Evolutionary conservation across 257 asterid genomes (phyloP), one percentile per base, ranked within the genome.

Genomic region (Capsicum baccatum): DNA sequence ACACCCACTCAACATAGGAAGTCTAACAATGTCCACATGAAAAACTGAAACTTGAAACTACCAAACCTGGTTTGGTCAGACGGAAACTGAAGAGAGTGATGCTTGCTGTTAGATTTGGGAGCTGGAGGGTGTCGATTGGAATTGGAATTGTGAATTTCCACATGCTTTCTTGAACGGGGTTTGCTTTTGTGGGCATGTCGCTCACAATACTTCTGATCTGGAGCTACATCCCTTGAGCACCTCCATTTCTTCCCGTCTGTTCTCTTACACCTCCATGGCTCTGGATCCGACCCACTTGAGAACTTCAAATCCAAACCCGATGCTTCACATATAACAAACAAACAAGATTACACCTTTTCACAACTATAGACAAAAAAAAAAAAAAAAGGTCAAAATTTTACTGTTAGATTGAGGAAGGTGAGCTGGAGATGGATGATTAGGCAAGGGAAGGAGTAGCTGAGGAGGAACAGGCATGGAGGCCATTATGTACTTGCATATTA

Each of bases 181-280:
- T 50, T 79, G 71, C 83, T 87, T 66, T 87, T 87, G 48, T 87
- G 86, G 66, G 90, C 88, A 47, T 87, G 90, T 13, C 87, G 85
- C 79, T 87, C 90, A 74, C 90, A 87, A 68, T 85, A 85, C 26
- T 87, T 87, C 48, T 83, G 86, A 57, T 86, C 90, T 11, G 88
- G 88, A 35, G 83, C 79, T 19, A 85, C 90, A 68, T 85, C 87
- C 44, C 84, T 85, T 6, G 88, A 60, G 55, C 97, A 93, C 83
- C 97, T 88, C 97, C 97, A 93, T 87, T 93, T 93, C 81, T 93
- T 93, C 16, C 97, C 97, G 70, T 93, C 97, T 14, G 97, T 93
- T 70, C 97, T 88, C 64, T 88, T 89, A 55, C 97, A 93, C 88
- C 97, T 86, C 97, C 97, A 92, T 21, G 94, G 91, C 90, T 93